Percentiles rank a stretch among this genome's conserved stretches.
These are phyloP conservation scores for Cucurbita maxima DNA, from an alignment of 306 rosid species.

Conservation along the genomic window DNA sequence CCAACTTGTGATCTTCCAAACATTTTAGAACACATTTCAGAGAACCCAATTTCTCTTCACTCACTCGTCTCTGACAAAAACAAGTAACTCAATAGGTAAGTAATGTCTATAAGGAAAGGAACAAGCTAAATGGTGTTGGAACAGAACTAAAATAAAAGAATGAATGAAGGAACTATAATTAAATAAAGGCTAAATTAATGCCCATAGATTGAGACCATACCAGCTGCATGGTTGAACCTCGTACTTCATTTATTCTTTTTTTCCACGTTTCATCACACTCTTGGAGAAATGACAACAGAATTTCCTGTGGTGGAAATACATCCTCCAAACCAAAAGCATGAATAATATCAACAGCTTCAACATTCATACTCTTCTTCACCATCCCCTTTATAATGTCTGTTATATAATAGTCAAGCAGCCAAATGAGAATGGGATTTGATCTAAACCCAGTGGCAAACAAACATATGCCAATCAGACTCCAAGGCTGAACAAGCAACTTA, in stretches of 20 bases:
- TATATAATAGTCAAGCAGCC: not conserved
- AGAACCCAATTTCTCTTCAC: conserved; percentile 41
- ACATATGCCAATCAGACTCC: not conserved
- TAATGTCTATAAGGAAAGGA: not conserved
- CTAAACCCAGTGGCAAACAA: not conserved
- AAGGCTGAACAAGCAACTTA: not conserved
- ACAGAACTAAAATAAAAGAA: not conserved
- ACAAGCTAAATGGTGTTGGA: not conserved
- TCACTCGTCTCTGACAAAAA: conserved; percentile 31
- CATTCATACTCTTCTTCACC: conserved; percentile 20
- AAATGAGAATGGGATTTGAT: not conserved
- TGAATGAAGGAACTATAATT: not conserved
- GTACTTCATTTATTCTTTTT: conserved; percentile 21
- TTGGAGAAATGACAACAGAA: conserved; percentile 29
- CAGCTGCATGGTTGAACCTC: conserved; percentile 15
- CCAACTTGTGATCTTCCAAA: conserved; percentile 37
- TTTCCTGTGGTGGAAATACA: conserved; percentile 22
- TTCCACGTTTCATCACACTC: conserved; percentile 40
- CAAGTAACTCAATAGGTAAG: not conserved
- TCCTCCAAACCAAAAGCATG: conserved; percentile 46
- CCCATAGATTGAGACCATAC: conserved; percentile 18
- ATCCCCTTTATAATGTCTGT: conserved; percentile 34
- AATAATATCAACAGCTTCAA: conserved; percentile 40
- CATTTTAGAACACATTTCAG: conserved; percentile 34
- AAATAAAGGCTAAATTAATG: not conserved